phyloP scores from a whole-genome alignment of 176 grass and related monocot genomes.

The Triticum turgidum region DNA sequence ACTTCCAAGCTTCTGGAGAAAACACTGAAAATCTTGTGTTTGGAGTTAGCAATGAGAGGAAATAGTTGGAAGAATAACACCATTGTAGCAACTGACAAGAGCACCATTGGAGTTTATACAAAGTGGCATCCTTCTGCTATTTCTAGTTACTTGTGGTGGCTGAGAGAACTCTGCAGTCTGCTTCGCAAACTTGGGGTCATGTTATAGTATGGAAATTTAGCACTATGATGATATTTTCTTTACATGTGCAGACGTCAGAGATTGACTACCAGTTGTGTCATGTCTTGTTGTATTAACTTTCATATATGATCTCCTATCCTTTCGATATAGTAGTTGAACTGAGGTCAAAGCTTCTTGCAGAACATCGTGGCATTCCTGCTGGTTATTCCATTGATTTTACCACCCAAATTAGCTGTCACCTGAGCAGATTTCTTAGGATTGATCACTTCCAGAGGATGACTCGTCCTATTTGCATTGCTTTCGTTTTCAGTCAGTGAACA shows the following conservation, averaged over 20 bases:
- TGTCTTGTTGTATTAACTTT: slow-evolving; percentile 14
- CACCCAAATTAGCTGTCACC: slow-evolving; percentile 38
- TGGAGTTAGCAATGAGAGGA: background rate
- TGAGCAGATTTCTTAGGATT: slow-evolving; percentile 43
- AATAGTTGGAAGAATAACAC: background rate
- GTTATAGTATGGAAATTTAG: background rate
- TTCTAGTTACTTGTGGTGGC: background rate
- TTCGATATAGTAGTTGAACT: slow-evolving; percentile 20
- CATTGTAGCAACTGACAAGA: background rate
- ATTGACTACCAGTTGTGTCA: background rate
- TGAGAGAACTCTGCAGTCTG: background rate
- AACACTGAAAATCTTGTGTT: background rate
- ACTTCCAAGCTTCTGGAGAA: too few species aligned
- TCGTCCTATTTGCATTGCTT: slow-evolving; percentile 36
- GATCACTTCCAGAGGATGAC: slow-evolving; percentile 24
- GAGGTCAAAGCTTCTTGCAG: slow-evolving; percentile 50
- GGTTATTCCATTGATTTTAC: slow-evolving; percentile 47
- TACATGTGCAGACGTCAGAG: background rate
- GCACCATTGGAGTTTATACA: background rate
- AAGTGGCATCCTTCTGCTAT: background rate
- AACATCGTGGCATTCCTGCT: slow-evolving; percentile 45
- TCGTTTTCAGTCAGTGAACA: slow-evolving; percentile 33
- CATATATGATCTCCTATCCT: slow-evolving; percentile 17
- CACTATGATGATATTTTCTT: background rate
- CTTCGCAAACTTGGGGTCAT: background rate